Conservation (phyloP, 148 eudicot genomes). For the Nepenthes gracilis region DNA sequence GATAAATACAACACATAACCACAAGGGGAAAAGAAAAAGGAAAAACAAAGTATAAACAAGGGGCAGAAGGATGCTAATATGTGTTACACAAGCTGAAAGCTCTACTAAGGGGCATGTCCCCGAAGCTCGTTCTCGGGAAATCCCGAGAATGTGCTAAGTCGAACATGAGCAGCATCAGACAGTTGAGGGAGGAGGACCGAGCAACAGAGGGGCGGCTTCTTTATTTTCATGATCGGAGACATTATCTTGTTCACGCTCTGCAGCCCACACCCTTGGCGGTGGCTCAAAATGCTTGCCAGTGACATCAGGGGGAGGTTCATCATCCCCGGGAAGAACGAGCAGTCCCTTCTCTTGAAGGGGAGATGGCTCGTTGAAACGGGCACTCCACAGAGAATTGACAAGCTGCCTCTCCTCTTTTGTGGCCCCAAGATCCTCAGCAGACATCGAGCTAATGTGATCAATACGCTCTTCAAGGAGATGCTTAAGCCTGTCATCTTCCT, state of each 20-base stretch:
- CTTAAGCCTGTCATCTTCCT: slow-evolving; percentile 64
- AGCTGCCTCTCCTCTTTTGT: slow-evolving; percentile 72
- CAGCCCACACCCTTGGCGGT: slow-evolving; percentile 78
- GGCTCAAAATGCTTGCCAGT: slow-evolving; percentile 71
- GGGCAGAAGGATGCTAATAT: too few species aligned
- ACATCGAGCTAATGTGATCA: slow-evolving; percentile 51
- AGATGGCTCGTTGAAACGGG: slow-evolving; percentile 58
- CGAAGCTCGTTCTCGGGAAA: too few species aligned
- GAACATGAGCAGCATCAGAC: too few species aligned
- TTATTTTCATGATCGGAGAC: slow-evolving; percentile 35
- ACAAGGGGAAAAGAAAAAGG: too few species aligned
- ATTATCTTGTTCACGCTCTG: slow-evolving; percentile 24
- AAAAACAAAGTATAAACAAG: too few species aligned
- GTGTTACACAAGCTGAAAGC: too few species aligned
- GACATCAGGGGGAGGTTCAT: slow-evolving; percentile 72
- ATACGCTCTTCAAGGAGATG: slow-evolving; percentile 61
- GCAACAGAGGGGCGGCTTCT: slow-evolving; percentile 42
- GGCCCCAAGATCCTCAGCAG: slow-evolving; percentile 64
- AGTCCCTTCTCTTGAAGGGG: slow-evolving; percentile 68
- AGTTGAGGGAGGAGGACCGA: slow-evolving; percentile 32
- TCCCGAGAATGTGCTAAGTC: too few species aligned
- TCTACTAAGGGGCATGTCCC: too few species aligned
- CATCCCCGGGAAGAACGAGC: slow-evolving; percentile 70
- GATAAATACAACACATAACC: too few species aligned
- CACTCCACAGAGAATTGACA: slow-evolving; percentile 70